These are phyloP conservation scores for Neonectria magnoliae DNA, from an alignment of 2,329 filamentous ascomycete genomes.

Conservation along the genomic window DNA sequence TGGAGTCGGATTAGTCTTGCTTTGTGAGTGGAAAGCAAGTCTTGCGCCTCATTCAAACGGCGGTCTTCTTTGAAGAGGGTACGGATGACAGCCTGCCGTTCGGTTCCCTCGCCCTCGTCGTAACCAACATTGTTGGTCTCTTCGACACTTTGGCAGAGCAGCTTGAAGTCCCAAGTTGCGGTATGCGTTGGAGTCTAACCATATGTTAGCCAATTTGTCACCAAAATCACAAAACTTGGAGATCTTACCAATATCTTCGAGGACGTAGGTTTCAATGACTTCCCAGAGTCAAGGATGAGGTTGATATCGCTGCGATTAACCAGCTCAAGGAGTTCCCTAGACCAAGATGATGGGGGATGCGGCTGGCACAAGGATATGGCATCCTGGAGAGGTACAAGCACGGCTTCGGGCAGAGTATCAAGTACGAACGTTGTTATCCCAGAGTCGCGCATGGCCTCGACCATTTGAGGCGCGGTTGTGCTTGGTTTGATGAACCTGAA, in stretches of 20 bases:
- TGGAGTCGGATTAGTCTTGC: slow-evolving; percentile 81
- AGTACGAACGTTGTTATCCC: slow-evolving; percentile 75
- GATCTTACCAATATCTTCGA: slow-evolving; percentile 56
- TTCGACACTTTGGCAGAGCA: slow-evolving; percentile 77
- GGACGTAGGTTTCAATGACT: slow-evolving; percentile 44
- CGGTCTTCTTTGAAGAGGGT: slow-evolving; percentile 93
- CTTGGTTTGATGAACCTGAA: slow-evolving; percentile 66
- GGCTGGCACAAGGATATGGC: slow-evolving; percentile 85
- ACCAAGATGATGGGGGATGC: slow-evolving; percentile 83
- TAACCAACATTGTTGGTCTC: slow-evolving; percentile 68
- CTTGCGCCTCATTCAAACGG: slow-evolving; percentile 85
- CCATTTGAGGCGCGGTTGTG: slow-evolving; percentile 68
- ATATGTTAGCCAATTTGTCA: slow-evolving; percentile 37
- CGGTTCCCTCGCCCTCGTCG: slow-evolving; percentile 84
- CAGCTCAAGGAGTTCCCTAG: slow-evolving; percentile 74
- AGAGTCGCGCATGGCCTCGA: slow-evolving; percentile 78
- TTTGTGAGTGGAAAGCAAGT: slow-evolving; percentile 85
- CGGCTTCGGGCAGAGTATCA: slow-evolving; percentile 84
- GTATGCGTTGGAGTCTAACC: slow-evolving; percentile 69
- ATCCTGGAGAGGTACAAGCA: slow-evolving; percentile 84
- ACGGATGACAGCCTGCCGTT: slow-evolving; percentile 83
- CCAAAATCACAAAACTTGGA: not conserved
- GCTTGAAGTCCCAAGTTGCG: slow-evolving; percentile 77
- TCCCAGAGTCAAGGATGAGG: slow-evolving; percentile 64
- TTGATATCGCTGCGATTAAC: slow-evolving; percentile 86